These are phyloP conservation scores for Rhizophora apiculata DNA, from an alignment of 345 rosid genomes.

Conservation along the genomic window DNA sequence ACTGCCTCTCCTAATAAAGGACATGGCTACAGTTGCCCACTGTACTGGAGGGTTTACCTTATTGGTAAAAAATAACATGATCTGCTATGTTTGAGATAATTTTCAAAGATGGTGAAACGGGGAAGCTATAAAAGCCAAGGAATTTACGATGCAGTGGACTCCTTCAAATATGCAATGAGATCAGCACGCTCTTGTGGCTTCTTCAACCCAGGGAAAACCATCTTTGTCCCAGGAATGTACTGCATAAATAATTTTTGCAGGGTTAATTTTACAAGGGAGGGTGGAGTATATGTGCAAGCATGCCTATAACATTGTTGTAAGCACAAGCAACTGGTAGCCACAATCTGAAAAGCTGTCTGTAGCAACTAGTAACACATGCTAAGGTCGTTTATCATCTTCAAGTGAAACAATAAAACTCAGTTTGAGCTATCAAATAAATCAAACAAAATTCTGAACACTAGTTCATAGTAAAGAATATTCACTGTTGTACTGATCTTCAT, in stretches of 20 bases:
- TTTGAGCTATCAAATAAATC: too few relatives aligned
- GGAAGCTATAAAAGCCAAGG: not conserved
- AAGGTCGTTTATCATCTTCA: too few relatives aligned
- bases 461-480: too few relatives aligned
- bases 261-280: too few relatives aligned
- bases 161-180: slow-evolving; percentile 88
- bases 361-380: too few relatives aligned
- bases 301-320: too few relatives aligned
- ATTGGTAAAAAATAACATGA: slow-evolving; percentile 1
- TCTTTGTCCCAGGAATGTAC: slow-evolving; percentile 98
- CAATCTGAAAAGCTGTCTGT: too few relatives aligned
- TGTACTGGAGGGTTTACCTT: not conserved
- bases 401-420: too few relatives aligned
- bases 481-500: too few relatives aligned
- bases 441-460: too few relatives aligned
- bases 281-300: too few relatives aligned
- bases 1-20: not conserved
- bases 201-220: slow-evolving; percentile 98
- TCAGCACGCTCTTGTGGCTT: slow-evolving; percentile 91
- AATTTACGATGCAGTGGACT: slow-evolving; percentile 50
- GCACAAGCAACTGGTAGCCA: too few relatives aligned
- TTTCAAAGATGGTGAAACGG: not conserved
- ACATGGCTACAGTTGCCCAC: not conserved
- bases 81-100: not conserved
- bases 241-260: slow-evolving; percentile 29